These are phyloP conservation scores for Camelina hispida DNA, from an alignment of 345 rosid genomes.

Conservation along the genomic window DNA sequence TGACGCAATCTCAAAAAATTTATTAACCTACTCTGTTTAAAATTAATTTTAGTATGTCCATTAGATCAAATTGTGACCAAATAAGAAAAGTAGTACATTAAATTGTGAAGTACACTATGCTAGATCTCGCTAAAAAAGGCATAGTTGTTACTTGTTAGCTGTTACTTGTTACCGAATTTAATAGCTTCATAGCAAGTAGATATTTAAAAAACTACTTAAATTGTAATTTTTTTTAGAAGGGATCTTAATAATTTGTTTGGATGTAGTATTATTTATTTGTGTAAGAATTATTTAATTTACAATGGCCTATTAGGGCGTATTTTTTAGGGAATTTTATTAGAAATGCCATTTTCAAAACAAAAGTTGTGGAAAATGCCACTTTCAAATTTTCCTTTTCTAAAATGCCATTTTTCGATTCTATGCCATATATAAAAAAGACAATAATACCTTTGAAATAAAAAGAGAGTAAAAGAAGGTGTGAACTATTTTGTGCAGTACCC, in stretches of 20 bases:
- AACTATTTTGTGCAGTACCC: no score
- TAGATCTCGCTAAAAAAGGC: not conserved
- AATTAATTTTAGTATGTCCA: not conserved
- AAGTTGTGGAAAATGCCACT: no score
- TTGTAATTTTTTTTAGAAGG: not conserved
- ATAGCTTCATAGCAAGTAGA: not conserved
- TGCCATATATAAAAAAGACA: no score
- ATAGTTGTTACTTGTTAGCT: not conserved
- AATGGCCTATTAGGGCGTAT: not conserved
- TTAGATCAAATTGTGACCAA: no score
- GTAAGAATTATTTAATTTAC: not conserved
- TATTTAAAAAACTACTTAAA: not conserved
- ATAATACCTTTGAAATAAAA: no score
- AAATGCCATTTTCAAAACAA: no score
- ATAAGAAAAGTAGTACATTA: not conserved
- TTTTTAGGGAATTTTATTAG: no score
- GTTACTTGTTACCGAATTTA: not conserved
- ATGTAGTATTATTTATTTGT: not conserved
- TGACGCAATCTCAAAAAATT: not conserved
- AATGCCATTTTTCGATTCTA: no score
- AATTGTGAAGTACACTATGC: not conserved
- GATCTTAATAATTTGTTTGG: constrained; percentile 1
- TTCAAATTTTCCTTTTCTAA: no score
- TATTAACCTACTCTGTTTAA: not conserved
- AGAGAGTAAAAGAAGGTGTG: no score